Evolutionary conservation across 352 stramenopile genomes (phyloP).

Genomic region (Phytopythium oedochilum): DNA sequence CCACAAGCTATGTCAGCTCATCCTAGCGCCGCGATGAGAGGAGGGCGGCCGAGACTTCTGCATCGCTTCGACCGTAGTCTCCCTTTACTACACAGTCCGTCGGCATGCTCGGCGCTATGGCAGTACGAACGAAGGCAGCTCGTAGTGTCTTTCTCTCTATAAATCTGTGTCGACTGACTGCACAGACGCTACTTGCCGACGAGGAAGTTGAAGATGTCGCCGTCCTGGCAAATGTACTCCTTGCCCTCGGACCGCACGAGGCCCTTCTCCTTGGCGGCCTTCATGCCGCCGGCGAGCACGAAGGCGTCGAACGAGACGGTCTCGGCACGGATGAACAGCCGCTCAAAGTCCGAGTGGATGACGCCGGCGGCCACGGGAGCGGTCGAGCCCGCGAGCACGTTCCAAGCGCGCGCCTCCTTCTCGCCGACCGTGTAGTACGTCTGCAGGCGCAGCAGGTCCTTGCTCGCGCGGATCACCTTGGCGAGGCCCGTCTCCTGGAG

Average conservation of each 20-base stretch:
- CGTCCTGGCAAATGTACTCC: slow-evolving; percentile 98
- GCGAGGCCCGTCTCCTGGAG: slow-evolving; percentile 74
- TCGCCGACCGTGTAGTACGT: slow-evolving; percentile 96
- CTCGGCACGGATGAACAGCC: slow-evolving; percentile 88
- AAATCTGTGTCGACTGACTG: not conserved
- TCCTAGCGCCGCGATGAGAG: not conserved
- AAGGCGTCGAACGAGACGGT: slow-evolving; percentile 96
- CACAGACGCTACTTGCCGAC: slow-evolving; percentile 44
- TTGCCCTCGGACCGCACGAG: slow-evolving; percentile 95
- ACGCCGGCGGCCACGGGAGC: slow-evolving; percentile 65
- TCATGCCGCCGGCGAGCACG: slow-evolving; percentile 90
- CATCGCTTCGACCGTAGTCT: too few species aligned
- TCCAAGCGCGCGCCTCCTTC: slow-evolving; percentile 83
- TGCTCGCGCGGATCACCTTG: slow-evolving; percentile 85
- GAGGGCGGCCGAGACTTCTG: too few species aligned
- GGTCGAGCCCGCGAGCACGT: slow-evolving; percentile 70
- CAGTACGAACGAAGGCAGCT: too few species aligned
- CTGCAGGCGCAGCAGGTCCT: slow-evolving; percentile 93
- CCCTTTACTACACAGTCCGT: too few species aligned
- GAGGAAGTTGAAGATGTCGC: slow-evolving; percentile 98
- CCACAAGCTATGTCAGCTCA: not conserved
- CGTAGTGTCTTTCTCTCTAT: not conserved
- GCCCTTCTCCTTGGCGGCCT: slow-evolving; percentile 92
- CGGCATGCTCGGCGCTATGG: too few species aligned
- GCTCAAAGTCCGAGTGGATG: slow-evolving; percentile 89